Evolutionary conservation across 106 monocot genomes (phyloP), one percentile per base, ranked within the genome.

Genomic region (Allium sativum): DNA sequence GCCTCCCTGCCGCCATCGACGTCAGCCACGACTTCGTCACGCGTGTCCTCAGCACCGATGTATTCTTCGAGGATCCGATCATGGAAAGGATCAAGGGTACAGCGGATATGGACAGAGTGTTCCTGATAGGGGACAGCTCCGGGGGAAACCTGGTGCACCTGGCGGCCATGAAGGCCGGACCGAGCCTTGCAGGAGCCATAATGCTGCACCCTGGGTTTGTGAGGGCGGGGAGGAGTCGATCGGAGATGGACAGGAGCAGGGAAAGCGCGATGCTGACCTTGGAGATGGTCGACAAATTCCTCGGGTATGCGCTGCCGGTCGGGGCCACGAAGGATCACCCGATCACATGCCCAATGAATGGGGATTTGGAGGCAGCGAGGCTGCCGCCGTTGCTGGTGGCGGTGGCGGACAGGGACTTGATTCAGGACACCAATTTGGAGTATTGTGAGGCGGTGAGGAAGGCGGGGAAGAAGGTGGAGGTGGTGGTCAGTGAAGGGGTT

Each of bases 121-220:
- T 92, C 67, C 84, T 87, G 12, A 78, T 92, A 46, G 87, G 92
- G 0, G 92, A 92, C 70, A 87, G 87, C 76, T 87, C 92, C 66
- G 92, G 92, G 10, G 87, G 74, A 14, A 87, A 92, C 69, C 70
- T 92, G 14, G 84, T 84, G 31, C 92, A 92, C 52, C 46, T 57
- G 19, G 70, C 84, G 16, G 83, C 79, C 0, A 72, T 76, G 31
- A 50, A 74, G 12, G 83, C 72, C 10, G 78, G 80, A 68, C 48
- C 40, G 40, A 42, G 59, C 18, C 10, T 91, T 0, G 80, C 75
- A 14, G 86, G 85, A 8, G 82, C 71, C 12, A 65, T 91, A 43
- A 70, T 71, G 0, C 57, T 92, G 68, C 81, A 92, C 61, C 92
- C 92, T 0, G 92, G 92, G 10, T 92, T 81, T 61, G 78, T 87